Evolutionary conservation across 441 rosid species (phyloP).

Genomic region (Macaranga tanarius): DNA sequence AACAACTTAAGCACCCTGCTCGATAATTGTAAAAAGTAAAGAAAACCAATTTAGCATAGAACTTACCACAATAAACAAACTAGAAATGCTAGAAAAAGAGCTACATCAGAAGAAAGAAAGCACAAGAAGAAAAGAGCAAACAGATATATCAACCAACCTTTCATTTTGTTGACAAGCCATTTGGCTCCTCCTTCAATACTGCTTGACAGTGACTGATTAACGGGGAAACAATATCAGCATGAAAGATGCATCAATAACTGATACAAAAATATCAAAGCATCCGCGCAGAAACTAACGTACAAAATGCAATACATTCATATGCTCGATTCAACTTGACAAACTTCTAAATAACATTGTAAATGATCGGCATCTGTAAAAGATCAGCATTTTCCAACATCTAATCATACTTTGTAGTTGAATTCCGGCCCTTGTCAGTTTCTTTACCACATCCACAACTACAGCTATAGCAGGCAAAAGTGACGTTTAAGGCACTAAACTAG

Average conservation of each 20-base stretch:
- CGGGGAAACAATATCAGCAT: conserved; percentile 11
- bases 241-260: background rate
- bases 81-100: background rate
- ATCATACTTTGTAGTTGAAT: background rate
- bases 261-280: background rate
- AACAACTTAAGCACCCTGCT: conserved; percentile 4
- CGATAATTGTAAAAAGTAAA: background rate
- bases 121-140: conserved; percentile 5
- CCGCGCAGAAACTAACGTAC: background rate
- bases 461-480: background rate
- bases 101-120: background rate
- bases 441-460: background rate
- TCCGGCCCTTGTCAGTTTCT: background rate
- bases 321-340: background rate
- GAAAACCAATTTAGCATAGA: background rate
- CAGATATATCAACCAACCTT: conserved; percentile 46
- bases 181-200: conserved; percentile 90
- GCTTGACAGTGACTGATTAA: conserved; percentile 59
- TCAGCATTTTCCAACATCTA: background rate
- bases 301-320: background rate
- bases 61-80: background rate
- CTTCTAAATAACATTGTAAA: background rate
- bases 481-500: background rate
- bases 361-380: background rate
- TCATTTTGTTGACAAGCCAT: conserved; percentile 85